phyloP scores from a whole-genome alignment of 2,329 filamentous ascomycete species.

The Phialophora expanda region DNA sequence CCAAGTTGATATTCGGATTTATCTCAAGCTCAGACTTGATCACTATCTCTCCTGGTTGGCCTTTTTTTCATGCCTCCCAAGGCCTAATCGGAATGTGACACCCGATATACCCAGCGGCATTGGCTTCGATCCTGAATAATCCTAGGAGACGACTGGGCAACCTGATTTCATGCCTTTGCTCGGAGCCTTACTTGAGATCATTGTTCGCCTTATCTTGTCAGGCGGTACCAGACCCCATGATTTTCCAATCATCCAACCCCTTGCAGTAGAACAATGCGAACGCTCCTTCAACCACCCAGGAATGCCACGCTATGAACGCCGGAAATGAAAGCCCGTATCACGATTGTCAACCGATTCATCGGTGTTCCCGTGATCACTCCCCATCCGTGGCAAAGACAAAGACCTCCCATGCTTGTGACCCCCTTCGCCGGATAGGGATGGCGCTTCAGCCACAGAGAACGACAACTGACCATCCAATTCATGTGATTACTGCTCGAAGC shows the following conservation, averaged over 20 bases:
- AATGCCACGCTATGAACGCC: neutral
- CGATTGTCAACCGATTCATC: neutral
- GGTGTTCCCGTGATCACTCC: neutral
- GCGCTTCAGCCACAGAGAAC: neutral
- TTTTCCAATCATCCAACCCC: neutral
- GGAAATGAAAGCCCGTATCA: neutral
- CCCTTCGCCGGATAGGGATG: neutral
- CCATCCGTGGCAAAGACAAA: neutral
- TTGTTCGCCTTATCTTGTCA: neutral
- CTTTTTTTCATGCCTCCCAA: neutral
- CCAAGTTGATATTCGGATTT: neutral
- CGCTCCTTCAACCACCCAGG: neutral
- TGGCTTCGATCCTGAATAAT: neutral
- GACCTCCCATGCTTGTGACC: neutral
- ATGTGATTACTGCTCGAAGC: neutral
- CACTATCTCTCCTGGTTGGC: neutral
- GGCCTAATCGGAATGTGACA: neutral
- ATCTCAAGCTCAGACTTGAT: neutral
- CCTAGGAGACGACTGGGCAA: neutral
- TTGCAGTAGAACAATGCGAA: neutral
- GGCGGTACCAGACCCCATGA: neutral
- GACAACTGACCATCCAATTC: neutral
- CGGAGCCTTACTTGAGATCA: neutral
- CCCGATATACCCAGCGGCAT: neutral
- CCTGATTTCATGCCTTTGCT: no score